phyloP scores from a whole-genome alignment of 2,329 filamentous ascomycete genomes.

The Aspergillus thermomutatus region DNA sequence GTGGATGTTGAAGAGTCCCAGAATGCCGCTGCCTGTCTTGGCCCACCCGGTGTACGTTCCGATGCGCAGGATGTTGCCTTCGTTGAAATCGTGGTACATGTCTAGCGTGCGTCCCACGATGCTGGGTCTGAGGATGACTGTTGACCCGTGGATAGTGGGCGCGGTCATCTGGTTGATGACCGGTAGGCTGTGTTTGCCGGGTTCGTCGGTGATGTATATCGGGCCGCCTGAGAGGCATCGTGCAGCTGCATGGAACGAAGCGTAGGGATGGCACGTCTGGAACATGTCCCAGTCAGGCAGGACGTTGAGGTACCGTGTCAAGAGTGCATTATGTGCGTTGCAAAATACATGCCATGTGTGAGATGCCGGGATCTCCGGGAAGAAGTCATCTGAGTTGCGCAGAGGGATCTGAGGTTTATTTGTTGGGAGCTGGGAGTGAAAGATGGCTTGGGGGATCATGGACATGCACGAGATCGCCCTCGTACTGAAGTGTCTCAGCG shows the following conservation, averaged over 20 bases:
- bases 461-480: slow-evolving; percentile 94
- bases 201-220: slow-evolving; percentile 89
- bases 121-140: slow-evolving; percentile 76
- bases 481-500: slow-evolving; percentile 72
- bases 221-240: slow-evolving; percentile 87
- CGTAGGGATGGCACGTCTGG: slow-evolving; percentile 66
- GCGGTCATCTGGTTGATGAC: slow-evolving; percentile 81
- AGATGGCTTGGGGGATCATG: slow-evolving; percentile 79
- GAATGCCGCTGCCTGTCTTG: slow-evolving; percentile 67
- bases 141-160: slow-evolving; percentile 65
- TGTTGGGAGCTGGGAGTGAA: slow-evolving; percentile 76
- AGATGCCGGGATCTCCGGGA: slow-evolving; percentile 72
- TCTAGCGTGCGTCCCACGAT: slow-evolving; percentile 68
- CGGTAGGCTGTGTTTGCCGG: slow-evolving; percentile 72
- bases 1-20: slow-evolving; percentile 82
- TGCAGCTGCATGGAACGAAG: slow-evolving; percentile 82
- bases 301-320: slow-evolving; percentile 81
- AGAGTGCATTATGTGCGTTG: slow-evolving; percentile 83
- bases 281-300: slow-evolving; percentile 84
- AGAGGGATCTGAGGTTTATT: slow-evolving; percentile 70
- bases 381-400: slow-evolving; percentile 88
- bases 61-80: slow-evolving; percentile 70
- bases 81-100: slow-evolving; percentile 72
- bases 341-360: slow-evolving; percentile 95
- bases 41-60: slow-evolving; percentile 70